Evolutionary conservation across 169 alveolate genomes (phyloP).

Genomic region (Eimeria praecox): DNA sequence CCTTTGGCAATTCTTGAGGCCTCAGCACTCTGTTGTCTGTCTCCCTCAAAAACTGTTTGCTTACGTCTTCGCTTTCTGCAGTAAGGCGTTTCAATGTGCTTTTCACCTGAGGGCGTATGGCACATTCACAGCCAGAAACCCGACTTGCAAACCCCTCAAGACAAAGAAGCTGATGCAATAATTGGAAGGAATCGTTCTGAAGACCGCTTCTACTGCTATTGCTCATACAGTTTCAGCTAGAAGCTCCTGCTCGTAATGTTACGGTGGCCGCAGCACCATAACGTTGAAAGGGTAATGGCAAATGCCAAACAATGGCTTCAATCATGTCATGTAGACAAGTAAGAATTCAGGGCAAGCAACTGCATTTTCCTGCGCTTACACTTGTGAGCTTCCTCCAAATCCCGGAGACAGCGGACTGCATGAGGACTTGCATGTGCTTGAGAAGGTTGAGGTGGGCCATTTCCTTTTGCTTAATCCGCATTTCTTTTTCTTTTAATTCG

Average conservation of each 20-base stretch:
- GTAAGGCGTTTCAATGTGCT: constrained; percentile 35
- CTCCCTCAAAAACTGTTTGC: constrained; percentile 43
- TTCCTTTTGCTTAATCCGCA: constrained; percentile 46
- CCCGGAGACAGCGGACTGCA: constrained; percentile 68
- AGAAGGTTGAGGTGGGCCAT: constrained; percentile 75
- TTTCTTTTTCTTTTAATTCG: constrained; percentile 56
- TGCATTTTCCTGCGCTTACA: neutral
- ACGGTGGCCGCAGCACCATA: too few species aligned
- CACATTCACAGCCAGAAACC: too few species aligned
- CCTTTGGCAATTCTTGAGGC: constrained; percentile 62
- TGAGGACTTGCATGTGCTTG: constrained; percentile 52
- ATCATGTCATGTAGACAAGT: neutral
- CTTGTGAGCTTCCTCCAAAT: constrained; percentile 50
- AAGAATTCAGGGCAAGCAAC: neutral
- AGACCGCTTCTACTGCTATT: neutral
- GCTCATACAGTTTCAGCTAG: neutral
- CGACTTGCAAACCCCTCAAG: too few species aligned
- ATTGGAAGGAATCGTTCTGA: too few species aligned
- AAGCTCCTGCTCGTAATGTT: too few species aligned
- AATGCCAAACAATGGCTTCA: too few species aligned
- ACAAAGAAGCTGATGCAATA: too few species aligned
- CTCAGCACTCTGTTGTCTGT: constrained; percentile 74
- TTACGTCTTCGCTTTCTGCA: neutral
- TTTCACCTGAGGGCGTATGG: constrained; percentile 15
- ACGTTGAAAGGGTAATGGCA: too few species aligned